phyloP scores from a whole-genome alignment of 2,329 filamentous ascomycete species.

The Beauveria australis region DNA sequence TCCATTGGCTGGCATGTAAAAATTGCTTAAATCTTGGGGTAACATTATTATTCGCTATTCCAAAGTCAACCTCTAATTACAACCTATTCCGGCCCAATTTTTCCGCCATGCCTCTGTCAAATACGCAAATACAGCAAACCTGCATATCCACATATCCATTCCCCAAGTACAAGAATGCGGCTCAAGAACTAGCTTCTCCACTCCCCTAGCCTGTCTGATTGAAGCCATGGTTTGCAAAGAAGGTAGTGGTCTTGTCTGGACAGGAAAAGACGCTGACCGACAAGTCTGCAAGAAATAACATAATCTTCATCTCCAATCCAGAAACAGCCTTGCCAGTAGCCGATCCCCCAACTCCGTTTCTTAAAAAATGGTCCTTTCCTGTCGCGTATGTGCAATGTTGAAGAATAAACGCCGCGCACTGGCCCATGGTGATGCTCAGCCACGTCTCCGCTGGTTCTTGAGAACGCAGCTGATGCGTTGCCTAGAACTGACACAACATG shows the following conservation, averaged over 20 bases:
- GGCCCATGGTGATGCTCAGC: neutral
- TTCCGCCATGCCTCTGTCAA: neutral
- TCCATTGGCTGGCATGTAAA: too few relatives aligned
- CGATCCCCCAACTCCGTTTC: neutral
- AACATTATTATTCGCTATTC: slow-evolving; percentile 7
- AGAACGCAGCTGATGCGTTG: neutral
- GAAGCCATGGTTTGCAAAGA: neutral
- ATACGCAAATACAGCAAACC: neutral
- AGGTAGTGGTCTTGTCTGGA: neutral
- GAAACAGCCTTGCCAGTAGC: neutral
- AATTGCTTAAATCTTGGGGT: neutral
- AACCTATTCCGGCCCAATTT: neutral
- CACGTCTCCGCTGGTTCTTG: neutral
- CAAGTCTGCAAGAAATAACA: neutral
- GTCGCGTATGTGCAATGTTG: neutral
- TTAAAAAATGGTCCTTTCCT: neutral
- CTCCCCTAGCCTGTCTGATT: neutral
- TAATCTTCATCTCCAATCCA: neutral
- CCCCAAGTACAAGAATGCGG: neutral
- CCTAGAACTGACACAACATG: neutral
- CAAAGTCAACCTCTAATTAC: slow-evolving; percentile 9
- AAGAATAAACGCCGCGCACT: neutral
- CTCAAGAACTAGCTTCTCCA: neutral
- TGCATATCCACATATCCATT: neutral
- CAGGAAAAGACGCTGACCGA: neutral